These are phyloP conservation scores for Viola pubescens DNA, from an alignment of 441 rosid species.

Conservation along the genomic window DNA sequence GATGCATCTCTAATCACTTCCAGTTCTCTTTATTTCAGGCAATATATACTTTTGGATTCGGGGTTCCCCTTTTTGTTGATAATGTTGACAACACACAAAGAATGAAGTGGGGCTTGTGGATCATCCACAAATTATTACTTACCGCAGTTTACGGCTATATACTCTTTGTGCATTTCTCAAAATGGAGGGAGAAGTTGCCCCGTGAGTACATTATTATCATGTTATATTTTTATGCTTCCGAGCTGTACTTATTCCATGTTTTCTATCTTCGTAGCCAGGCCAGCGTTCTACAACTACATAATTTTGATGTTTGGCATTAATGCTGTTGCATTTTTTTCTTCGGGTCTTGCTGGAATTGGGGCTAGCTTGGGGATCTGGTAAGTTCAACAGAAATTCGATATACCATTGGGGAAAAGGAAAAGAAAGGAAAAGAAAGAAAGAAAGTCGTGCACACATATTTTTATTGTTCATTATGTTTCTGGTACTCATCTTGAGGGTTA, in stretches of 20 bases:
- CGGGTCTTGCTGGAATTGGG: conserved; percentile 52
- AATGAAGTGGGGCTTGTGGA: conserved; percentile 78
- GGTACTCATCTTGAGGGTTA: neutral
- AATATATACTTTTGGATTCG: conserved; percentile 59
- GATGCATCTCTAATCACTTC: too few species aligned
- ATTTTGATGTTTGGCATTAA: conserved; percentile 54
- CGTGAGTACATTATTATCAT: conserved; percentile 35
- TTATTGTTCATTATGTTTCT: conserved; percentile 5
- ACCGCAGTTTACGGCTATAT: conserved; percentile 71
- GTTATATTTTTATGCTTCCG: neutral
- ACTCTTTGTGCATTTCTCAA: conserved; percentile 65
- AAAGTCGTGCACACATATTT: neutral
- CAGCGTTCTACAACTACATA: conserved; percentile 74
- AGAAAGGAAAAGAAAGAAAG: neutral
- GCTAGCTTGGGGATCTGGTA: conserved; percentile 77
- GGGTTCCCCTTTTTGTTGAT: conserved; percentile 72
- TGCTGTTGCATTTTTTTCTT: conserved; percentile 52
- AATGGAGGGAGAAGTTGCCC: conserved; percentile 78
- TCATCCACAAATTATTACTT: conserved; percentile 65
- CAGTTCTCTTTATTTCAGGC: conserved; percentile 48
- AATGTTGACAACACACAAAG: conserved; percentile 33
- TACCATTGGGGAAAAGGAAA: too few species aligned
- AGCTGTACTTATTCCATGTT: conserved; percentile 2
- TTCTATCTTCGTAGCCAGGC: conserved; percentile 59
- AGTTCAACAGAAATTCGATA: conserved; percentile 10